Evolutionary conservation across 106 monocot genomes (phyloP), one percentile per base, ranked within the genome.

Genomic region (Dioscorea zingiberensis): DNA sequence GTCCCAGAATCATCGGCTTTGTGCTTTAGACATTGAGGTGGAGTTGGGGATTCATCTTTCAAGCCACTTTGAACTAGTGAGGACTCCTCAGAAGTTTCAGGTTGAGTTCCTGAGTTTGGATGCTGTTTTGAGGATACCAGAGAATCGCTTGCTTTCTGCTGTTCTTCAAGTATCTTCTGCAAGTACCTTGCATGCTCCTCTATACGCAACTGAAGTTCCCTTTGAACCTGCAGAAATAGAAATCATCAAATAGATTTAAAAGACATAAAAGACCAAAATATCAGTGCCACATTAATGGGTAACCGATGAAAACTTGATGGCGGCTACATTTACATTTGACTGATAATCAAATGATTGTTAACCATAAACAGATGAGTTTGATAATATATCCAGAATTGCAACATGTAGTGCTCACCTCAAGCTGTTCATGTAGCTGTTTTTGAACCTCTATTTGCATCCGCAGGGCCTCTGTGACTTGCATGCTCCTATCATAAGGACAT

Each of bases 401-500:
- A 69, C 47, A 25, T 22, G 16, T 53, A 68, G 63, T 70, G 27
- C 73, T 57, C 74, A 83, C 94, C 81, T 94, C 94, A 65, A 94
- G 90, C 63, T 94, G 94, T 82, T 94, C 87, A 66, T 94, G 94
- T 4, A 94, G 76, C 77, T 90, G 87, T 62, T 94, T 94, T 69
- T 94, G 94, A 64, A 94, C 90, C 69, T 90, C 90, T 47, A 94
- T 94, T 73, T 94, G 94, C 62, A 87, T 82, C 65, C 78, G 56
- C 24, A 94, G 73, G 57, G 87, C 94, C 73, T 94, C 87, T 53
- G 74, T 80, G 1, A 90, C 77, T 77, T 87, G 84, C 65, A 77
- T 69, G 75, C 65, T 82, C 71, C 94, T 90, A 55, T 58, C 19
- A 73, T 9, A 44, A 30, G 23, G 28, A 2, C 6, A 48, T 16